Conservation (phyloP, 805 yeast species). For the Saturnispora quitensis region DNA sequence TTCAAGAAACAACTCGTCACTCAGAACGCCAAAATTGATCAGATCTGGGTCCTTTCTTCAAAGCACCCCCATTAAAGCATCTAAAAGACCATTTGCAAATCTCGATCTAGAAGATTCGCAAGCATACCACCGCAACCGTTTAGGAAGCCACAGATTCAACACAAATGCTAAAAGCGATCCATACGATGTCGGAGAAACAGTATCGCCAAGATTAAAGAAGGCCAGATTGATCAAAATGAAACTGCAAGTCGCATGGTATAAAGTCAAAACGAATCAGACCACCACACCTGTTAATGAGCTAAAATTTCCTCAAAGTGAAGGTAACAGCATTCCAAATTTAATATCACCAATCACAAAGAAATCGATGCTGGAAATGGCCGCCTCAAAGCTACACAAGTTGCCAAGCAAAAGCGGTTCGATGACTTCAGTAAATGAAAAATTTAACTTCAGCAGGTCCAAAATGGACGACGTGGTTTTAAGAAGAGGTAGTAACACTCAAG, state of each 20-base stretch:
- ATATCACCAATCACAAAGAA: background rate
- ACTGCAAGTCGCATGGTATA: conserved; percentile 43
- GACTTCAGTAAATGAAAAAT: background rate
- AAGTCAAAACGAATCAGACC: conserved; percentile 40
- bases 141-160: background rate
- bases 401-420: background rate
- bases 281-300: conserved; percentile 26
- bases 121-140: background rate
- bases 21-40: background rate
- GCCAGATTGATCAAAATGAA: conserved; percentile 38
- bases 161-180: conserved; percentile 3
- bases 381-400: background rate
- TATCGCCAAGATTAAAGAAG: conserved; percentile 24
- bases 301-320: conserved; percentile 14
- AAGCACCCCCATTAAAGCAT: conserved; percentile 5
- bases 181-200: conserved; percentile 3
- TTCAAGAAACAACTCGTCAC: conserved; percentile 8
- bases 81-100: background rate
- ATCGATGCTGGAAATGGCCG: conserved; percentile 5
- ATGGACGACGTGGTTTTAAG: conserved; percentile 4
- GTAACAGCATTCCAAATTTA: background rate
- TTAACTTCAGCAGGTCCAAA: background rate
- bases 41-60: conserved; percentile 1
- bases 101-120: background rate
- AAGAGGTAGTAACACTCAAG: background rate